Conservation (phyloP, 768 basidiomycete genomes). For the Tulasnella sp. region DNA sequence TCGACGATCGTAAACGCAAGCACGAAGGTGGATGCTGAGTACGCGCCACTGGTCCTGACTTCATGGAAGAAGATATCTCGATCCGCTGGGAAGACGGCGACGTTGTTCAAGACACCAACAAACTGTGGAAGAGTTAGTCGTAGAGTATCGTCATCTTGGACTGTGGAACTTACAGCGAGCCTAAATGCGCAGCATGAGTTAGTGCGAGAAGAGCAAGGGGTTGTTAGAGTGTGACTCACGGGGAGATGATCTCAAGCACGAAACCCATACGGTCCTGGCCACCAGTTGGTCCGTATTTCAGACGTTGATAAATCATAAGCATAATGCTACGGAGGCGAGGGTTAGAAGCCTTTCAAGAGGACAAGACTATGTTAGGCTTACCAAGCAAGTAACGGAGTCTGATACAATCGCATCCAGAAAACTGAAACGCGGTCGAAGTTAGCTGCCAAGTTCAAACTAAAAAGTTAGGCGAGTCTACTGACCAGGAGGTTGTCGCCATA, state of each 20-base stretch:
- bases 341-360: background rate
- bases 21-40: conserved; percentile 43
- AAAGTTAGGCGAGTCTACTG: background rate
- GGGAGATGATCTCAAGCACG: conserved; percentile 31
- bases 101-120: conserved; percentile 37
- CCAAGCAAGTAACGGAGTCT: conserved; percentile 32
- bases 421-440: conserved; percentile 18
- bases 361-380: background rate
- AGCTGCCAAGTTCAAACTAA: background rate
- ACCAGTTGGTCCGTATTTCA: conserved; percentile 29
- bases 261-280: conserved; percentile 34
- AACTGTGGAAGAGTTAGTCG: conserved; percentile 24
- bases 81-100: conserved; percentile 46
- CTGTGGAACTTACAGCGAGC: conserved; percentile 15
- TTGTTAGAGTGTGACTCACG: conserved; percentile 1
- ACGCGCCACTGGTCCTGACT: conserved; percentile 41
- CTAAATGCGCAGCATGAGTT: background rate
- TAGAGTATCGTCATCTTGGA: background rate
- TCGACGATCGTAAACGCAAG: conserved; percentile 41
- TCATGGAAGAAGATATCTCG: conserved; percentile 47
- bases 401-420: conserved; percentile 32
- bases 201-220: background rate
- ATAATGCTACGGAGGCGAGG: conserved; percentile 24
- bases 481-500: conserved; percentile 33
- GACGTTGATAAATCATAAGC: conserved; percentile 34